Conservation (phyloP, 495 filamentous ascomycete species). For the Jackrogersella multiformis region DNA sequence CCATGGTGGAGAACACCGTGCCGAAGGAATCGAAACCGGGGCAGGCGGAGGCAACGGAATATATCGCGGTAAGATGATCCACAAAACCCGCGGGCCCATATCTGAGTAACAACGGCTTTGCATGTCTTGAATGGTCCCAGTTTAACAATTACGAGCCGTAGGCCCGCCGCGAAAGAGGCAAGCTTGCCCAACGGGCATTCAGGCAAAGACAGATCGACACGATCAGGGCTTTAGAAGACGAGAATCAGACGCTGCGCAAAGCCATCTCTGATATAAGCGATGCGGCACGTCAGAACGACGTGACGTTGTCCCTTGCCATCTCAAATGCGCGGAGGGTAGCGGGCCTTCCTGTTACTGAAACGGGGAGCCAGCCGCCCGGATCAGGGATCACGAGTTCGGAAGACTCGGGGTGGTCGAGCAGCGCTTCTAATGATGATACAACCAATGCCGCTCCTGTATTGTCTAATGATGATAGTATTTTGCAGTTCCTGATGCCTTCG, state of each 20-base stretch:
- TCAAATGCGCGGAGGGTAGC: conserved; percentile 18
- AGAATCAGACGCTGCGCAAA: conserved; percentile 29
- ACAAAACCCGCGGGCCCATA: neutral
- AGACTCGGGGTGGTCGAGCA: conserved; percentile 19
- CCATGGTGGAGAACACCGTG: conserved; percentile 15
- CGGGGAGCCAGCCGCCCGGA: neutral
- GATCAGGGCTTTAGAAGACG: conserved; percentile 23
- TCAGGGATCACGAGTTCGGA: neutral
- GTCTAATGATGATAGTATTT: neutral
- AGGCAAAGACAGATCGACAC: conserved; percentile 40
- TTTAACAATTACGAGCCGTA: conserved; percentile 6
- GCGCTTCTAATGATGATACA: conserved; percentile 5
- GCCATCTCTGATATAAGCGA: conserved; percentile 28
- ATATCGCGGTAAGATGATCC: conserved; percentile 29
- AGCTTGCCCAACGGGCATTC: conserved; percentile 38
- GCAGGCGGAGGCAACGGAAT: conserved; percentile 7
- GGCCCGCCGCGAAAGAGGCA: conserved; percentile 37
- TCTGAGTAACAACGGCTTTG: neutral
- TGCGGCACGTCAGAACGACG: conserved; percentile 2
- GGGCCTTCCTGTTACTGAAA: conserved; percentile 4
- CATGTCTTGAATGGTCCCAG: neutral
- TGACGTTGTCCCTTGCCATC: conserved; percentile 15
- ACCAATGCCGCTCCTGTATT: neutral
- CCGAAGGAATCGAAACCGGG: conserved; percentile 1
- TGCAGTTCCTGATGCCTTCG: neutral